Percentiles rank a stretch among this genome's conserved stretches.
Conservation (phyloP, 78 protist species). For the Dictyostelium capitatum region DNA sequence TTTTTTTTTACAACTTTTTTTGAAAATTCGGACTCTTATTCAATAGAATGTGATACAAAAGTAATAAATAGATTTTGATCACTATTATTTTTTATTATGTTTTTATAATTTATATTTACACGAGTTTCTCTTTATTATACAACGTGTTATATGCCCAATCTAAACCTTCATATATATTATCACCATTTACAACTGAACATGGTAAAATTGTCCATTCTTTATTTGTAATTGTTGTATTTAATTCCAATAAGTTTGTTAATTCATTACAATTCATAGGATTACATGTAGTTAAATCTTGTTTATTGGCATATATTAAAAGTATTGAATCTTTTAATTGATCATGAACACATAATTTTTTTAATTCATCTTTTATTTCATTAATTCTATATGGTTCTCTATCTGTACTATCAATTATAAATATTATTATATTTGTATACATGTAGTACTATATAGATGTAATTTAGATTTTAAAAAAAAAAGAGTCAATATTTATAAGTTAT, state of each 20-base stretch:
- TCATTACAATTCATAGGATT: constrained; percentile 25
- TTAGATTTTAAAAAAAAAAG: no score
- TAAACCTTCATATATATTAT: constrained; percentile 92
- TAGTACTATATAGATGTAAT: no score
- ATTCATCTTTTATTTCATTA: constrained; percentile 78
- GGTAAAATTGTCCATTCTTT: constrained; percentile 91
- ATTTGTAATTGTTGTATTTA: constrained; percentile 77
- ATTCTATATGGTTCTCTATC: constrained; percentile 84
- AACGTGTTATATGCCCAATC: constrained; percentile 81
- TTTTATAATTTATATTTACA: background rate
- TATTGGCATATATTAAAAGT: constrained; percentile 81
- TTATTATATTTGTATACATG: constrained; percentile 44
- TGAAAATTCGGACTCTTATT: background rate
- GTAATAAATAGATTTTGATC: background rate
- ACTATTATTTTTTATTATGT: background rate
- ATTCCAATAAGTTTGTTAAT: constrained; percentile 91
- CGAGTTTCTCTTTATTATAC: no score
- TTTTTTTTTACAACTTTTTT: background rate
- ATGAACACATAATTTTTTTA: constrained; percentile 36
- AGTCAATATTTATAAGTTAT: no score
- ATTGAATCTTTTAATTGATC: constrained; percentile 22
- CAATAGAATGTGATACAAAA: background rate
- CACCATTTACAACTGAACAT: constrained; percentile 85
- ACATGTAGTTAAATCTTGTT: constrained; percentile 84
- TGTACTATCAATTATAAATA: constrained; percentile 91